These are phyloP conservation scores for Davidsoniella eucalypti DNA, from an alignment of 2,329 filamentous ascomycete species.

Conservation along the genomic window DNA sequence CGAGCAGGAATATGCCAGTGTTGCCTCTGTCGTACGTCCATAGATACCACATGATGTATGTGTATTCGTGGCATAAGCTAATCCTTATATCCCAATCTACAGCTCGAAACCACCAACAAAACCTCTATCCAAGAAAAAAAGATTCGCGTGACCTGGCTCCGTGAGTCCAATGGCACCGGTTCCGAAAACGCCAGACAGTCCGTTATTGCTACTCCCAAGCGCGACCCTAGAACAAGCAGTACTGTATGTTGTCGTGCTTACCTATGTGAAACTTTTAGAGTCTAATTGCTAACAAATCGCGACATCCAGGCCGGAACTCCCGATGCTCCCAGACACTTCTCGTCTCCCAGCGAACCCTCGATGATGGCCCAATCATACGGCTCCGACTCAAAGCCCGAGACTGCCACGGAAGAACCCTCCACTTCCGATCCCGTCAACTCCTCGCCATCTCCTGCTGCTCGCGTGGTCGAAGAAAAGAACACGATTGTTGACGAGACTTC, in stretches of 20 bases:
- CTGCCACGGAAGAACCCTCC: constrained; percentile 17
- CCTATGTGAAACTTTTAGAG: not conserved
- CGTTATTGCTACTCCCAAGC: constrained; percentile 13
- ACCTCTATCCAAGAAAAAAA: constrained; percentile 76
- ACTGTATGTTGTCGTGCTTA: not conserved
- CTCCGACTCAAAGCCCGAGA: constrained; percentile 5
- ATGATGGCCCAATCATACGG: constrained; percentile 18
- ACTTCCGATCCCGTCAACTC: constrained; percentile 30
- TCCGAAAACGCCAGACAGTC: constrained; percentile 13
- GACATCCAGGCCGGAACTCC: constrained; percentile 24
- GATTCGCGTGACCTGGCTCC: constrained; percentile 77
- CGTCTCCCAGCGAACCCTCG: constrained; percentile 26
- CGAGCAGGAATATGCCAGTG: constrained; percentile 69
- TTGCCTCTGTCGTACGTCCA: constrained; percentile 58
- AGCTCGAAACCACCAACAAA: constrained; percentile 74
- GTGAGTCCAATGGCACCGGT: constrained; percentile 34
- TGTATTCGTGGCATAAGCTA: not conserved
- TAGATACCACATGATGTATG: not conserved
- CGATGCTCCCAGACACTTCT: constrained; percentile 27
- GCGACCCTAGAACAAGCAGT: constrained; percentile 12
- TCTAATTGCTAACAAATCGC: not conserved
- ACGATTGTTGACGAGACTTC: constrained; percentile 2
- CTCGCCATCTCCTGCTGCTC: constrained; percentile 2
- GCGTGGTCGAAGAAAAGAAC: not conserved
- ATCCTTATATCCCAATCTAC: constrained; percentile 8